phyloP scores from a whole-genome alignment of 2,329 filamentous ascomycete genomes.

The Hypoxylon sp. region DNA sequence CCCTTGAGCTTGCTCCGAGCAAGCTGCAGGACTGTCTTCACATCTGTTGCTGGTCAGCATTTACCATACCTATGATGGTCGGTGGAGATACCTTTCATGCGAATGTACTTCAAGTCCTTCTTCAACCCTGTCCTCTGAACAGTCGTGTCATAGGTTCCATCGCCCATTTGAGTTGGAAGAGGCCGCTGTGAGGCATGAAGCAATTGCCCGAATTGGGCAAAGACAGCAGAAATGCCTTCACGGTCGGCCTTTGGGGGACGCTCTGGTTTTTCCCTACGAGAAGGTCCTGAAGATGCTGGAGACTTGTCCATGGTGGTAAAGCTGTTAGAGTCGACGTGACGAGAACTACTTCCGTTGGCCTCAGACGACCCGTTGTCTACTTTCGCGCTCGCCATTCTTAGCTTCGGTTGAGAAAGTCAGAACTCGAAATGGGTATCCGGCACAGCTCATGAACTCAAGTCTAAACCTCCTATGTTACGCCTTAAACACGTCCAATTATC shows the following conservation, averaged over 20 bases:
- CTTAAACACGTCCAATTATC: conserved; percentile 15
- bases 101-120: conserved; percentile 71
- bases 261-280: conserved; percentile 44
- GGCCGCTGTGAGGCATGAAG: conserved; percentile 70
- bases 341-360: conserved; percentile 30
- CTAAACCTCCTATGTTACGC: not conserved
- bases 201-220: conserved; percentile 56
- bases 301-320: conserved; percentile 38
- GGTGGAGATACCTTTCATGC: conserved; percentile 60
- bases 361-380: conserved; percentile 27
- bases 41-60: conserved; percentile 60
- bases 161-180: conserved; percentile 73
- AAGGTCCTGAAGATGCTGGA: conserved; percentile 32
- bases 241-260: conserved; percentile 50
- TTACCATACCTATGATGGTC: not conserved
- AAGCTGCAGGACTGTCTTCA: conserved; percentile 73
- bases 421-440: not conserved
- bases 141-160: conserved; percentile 70
- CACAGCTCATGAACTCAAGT: not conserved
- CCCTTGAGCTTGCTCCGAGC: conserved; percentile 75
- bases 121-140: conserved; percentile 66
- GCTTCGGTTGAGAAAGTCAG: not conserved
- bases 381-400: conserved; percentile 39
- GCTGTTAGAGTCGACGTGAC: conserved; percentile 36
- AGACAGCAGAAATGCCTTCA: conserved; percentile 55